phyloP scores from a whole-genome alignment of 2,329 filamentous ascomycete genomes.

The Fusarium albosuccineum region DNA sequence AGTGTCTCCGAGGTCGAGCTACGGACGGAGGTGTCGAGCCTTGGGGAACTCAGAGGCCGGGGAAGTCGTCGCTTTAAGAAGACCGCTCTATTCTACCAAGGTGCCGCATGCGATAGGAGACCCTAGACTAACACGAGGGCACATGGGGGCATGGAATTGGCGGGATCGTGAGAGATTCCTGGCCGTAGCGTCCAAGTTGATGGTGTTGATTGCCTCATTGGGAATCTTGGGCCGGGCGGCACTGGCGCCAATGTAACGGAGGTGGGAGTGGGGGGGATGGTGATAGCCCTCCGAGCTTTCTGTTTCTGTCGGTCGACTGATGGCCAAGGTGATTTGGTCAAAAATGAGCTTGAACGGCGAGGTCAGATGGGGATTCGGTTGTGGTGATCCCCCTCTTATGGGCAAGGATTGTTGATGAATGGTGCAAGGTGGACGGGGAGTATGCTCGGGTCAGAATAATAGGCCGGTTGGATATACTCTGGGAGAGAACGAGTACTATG shows the following conservation, averaged over 20 bases:
- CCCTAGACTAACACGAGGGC: conserved; percentile 31
- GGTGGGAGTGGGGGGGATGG: conserved; percentile 26
- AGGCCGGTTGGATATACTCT: neutral
- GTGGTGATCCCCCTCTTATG: conserved; percentile 12
- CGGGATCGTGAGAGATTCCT: conserved; percentile 31
- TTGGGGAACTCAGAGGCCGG: conserved; percentile 2
- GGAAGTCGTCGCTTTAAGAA: conserved; percentile 24
- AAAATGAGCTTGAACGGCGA: neutral
- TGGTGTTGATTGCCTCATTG: conserved; percentile 35
- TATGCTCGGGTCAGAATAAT: neutral
- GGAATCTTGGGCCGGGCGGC: conserved; percentile 39
- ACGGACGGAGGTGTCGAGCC: neutral
- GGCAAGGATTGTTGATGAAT: neutral
- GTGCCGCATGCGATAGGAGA: conserved; percentile 25
- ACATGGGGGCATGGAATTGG: conserved; percentile 42
- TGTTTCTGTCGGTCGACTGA: conserved; percentile 19
- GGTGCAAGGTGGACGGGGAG: neutral
- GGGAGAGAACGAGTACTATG: too few relatives aligned
- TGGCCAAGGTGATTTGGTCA: neutral
- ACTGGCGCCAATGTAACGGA: conserved; percentile 29
- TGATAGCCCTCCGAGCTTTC: conserved; percentile 7
- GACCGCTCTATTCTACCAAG: conserved; percentile 13
- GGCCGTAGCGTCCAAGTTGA: conserved; percentile 21
- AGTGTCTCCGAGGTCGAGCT: neutral
- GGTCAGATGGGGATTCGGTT: neutral